Evolutionary conservation across 106 monocot genomes (phyloP).

Genomic region (Dendrobium chrysotoxum): DNA sequence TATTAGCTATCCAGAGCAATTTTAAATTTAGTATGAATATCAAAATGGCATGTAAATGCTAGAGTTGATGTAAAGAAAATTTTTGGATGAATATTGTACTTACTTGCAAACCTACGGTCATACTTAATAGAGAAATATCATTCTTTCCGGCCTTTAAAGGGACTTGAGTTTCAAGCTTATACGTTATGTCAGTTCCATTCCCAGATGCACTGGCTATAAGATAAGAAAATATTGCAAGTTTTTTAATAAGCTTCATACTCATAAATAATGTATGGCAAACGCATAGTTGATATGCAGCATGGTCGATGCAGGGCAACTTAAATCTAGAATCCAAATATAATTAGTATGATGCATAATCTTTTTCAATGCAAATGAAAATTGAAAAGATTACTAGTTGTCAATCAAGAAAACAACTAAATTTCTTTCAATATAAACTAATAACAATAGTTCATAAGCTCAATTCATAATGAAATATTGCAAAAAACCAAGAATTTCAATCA

Average conservation of each 20-base stretch:
- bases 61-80: neutral
- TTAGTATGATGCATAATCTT: too few relatives aligned
- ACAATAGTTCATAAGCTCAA: too few relatives aligned
- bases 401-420: too few relatives aligned
- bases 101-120: constrained; percentile 96
- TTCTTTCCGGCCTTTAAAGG: constrained; percentile 60
- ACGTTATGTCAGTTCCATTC: constrained; percentile 51
- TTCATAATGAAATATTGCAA: too few relatives aligned
- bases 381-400: too few relatives aligned
- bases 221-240: neutral
- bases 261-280: neutral
- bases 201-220: constrained; percentile 63
- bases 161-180: constrained; percentile 54
- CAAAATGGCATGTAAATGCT: neutral
- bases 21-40: neutral
- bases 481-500: too few relatives aligned
- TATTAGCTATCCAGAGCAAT: neutral
- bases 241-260: neutral
- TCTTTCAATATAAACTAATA: too few relatives aligned
- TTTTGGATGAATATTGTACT: constrained; percentile 11
- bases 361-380: too few relatives aligned
- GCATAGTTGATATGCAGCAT: neutral
- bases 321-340: too few relatives aligned
- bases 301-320: too few relatives aligned
- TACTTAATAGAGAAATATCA: constrained; percentile 82